These are phyloP conservation scores for Hanseniaspora mollemarum DNA, from an alignment of 805 yeast species.

Conservation along the genomic window DNA sequence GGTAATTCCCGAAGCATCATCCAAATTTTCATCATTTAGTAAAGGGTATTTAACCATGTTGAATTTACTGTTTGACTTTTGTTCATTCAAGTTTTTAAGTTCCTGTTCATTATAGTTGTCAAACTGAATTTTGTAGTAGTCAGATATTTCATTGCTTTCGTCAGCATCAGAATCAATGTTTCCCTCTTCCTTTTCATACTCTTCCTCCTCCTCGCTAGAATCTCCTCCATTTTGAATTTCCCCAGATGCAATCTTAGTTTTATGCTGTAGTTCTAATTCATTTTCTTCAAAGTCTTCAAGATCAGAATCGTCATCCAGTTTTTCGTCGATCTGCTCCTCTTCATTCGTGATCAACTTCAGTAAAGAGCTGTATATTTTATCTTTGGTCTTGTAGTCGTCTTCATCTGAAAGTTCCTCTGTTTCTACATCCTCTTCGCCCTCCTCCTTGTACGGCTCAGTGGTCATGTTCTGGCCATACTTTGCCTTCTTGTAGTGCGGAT, in stretches of 20 bases:
- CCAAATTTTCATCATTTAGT: background rate
- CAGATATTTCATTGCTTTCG: slow-evolving; percentile 36
- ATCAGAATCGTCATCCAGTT: slow-evolving; percentile 17
- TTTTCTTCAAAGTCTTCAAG: slow-evolving; percentile 9
- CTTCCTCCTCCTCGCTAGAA: slow-evolving; percentile 19
- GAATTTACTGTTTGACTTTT: slow-evolving; percentile 21
- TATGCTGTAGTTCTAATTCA: background rate
- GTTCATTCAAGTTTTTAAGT: slow-evolving; percentile 32
- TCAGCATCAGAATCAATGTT: slow-evolving; percentile 27
- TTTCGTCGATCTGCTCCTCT: slow-evolving; percentile 25
- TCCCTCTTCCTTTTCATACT: slow-evolving; percentile 22
- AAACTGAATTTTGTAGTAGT: slow-evolving; percentile 73
- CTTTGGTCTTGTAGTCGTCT: slow-evolving; percentile 25
- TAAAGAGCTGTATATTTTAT: slow-evolving; percentile 54
- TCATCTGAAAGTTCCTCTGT: slow-evolving; percentile 19
- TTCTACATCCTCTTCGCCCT: slow-evolving; percentile 19
- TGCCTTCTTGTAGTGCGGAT: background rate
- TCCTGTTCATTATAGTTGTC: slow-evolving; percentile 34
- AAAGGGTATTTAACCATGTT: slow-evolving; percentile 14
- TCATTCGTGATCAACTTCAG: slow-evolving; percentile 41
- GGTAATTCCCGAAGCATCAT: slow-evolving; percentile 17
- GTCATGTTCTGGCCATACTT: slow-evolving; percentile 13
- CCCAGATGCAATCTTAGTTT: background rate
- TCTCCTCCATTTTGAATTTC: slow-evolving; percentile 3
- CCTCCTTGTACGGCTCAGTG: slow-evolving; percentile 19